Evolutionary conservation across 306 rosid species (phyloP).

Genomic region (Inga laurina): DNA sequence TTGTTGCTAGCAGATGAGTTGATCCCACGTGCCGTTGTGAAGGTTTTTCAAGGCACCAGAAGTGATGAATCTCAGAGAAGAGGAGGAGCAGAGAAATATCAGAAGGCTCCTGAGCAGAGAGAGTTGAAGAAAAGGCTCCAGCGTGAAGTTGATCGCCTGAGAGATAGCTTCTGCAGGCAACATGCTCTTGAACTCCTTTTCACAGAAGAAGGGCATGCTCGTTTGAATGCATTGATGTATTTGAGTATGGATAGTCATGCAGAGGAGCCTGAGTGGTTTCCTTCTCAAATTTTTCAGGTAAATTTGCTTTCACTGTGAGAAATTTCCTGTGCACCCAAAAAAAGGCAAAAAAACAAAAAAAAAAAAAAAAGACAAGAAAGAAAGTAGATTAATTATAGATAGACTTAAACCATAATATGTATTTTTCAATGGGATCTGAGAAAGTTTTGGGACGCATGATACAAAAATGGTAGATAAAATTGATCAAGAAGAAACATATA

Average conservation of each 20-base stretch:
- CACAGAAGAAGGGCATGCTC: slow-evolving; percentile 80
- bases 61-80: slow-evolving; percentile 52
- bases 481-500: neutral
- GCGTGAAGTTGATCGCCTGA: slow-evolving; percentile 71
- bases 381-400: neutral
- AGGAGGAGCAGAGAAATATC: slow-evolving; percentile 52
- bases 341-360: too few relatives aligned
- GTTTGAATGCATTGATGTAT: slow-evolving; percentile 62
- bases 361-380: neutral
- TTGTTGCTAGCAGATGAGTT: slow-evolving; percentile 78
- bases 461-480: neutral
- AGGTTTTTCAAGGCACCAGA: slow-evolving; percentile 52
- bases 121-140: slow-evolving; percentile 76
- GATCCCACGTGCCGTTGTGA: slow-evolving; percentile 75
- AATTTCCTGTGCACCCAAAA: neutral
- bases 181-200: slow-evolving; percentile 89
- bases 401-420: neutral
- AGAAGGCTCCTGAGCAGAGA: slow-evolving; percentile 68
- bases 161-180: slow-evolving; percentile 87
- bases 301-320: neutral
- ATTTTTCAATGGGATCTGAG: neutral
- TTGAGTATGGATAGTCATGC: slow-evolving; percentile 51
- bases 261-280: slow-evolving; percentile 86
- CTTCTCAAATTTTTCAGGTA: slow-evolving; percentile 86
- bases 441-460: neutral